phyloP scores from a whole-genome alignment of 768 basidiomycete genomes.

The Daedaleopsis nitida region DNA sequence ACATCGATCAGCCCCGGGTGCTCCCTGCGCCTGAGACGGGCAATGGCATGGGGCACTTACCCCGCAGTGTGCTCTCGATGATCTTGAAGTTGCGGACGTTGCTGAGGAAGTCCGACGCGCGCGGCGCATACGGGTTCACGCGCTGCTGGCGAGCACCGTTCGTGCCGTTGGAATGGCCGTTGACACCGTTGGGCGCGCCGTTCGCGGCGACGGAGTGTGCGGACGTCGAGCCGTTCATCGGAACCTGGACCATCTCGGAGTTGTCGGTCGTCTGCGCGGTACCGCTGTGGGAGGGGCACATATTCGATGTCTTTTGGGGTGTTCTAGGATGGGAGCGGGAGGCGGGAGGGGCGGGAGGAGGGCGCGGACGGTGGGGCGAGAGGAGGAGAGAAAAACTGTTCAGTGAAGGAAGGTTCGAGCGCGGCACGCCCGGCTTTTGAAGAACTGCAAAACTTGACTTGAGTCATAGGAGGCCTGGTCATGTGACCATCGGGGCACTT shows the following conservation, averaged over 20 bases:
- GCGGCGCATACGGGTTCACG: conserved; percentile 83
- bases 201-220: conserved; percentile 28
- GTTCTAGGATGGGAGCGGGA: neutral
- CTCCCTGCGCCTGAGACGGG: conserved; percentile 4
- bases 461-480: conserved; percentile 18
- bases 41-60: conserved; percentile 43
- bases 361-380: neutral
- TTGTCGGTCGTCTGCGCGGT: conserved; percentile 47
- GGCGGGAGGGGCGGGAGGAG: neutral
- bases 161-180: conserved; percentile 40
- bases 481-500: conserved; percentile 6
- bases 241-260: conserved; percentile 74
- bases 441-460: conserved; percentile 19
- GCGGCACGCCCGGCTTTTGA: conserved; percentile 13
- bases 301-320: conserved; percentile 31
- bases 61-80: conserved; percentile 95
- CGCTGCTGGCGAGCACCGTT: conserved; percentile 36
- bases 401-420: neutral
- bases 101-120: conserved; percentile 90
- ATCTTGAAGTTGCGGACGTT: conserved; percentile 94
- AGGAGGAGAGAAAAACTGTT: conserved; percentile 11
- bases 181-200: conserved; percentile 31
- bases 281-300: conserved; percentile 66
- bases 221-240: conserved; percentile 45
- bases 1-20: neutral